A percentile compares a stretch with the other conserved stretches of the same genome.
These are phyloP conservation scores for Trametes punicea DNA, from an alignment of 768 basidiomycete genomes.

Conservation along the genomic window DNA sequence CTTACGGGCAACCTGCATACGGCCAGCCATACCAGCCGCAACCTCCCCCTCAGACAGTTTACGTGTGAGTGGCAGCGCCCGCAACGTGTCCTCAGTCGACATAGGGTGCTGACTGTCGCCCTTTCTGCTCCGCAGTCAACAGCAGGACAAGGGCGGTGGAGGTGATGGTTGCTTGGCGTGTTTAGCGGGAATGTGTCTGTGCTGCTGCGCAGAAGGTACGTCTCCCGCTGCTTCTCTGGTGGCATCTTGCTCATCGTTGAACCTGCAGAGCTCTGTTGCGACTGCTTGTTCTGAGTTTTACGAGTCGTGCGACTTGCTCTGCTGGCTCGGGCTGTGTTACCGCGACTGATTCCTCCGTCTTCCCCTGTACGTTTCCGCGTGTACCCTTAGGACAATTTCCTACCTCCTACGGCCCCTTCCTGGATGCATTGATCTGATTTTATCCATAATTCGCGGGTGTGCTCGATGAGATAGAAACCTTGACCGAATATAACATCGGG, in stretches of 20 bases:
- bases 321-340: slow-evolving; percentile 6
- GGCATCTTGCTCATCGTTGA: not conserved
- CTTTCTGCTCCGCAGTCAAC: slow-evolving; percentile 40
- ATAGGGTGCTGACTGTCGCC: too few relatives aligned
- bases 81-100: too few relatives aligned
- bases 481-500: not conserved
- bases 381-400: slow-evolving; percentile 15
- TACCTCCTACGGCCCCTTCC: not conserved
- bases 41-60: slow-evolving; percentile 75
- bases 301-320: slow-evolving; percentile 8
- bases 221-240: not conserved
- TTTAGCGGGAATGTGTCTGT: slow-evolving; percentile 58
- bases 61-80: slow-evolving; percentile 55
- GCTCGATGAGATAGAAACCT: not conserved
- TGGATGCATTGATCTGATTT: not conserved
- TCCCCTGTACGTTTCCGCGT: slow-evolving; percentile 8
- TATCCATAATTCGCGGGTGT: not conserved
- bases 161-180: slow-evolving; percentile 59
- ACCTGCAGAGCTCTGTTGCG: slow-evolving; percentile 59
- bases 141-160: slow-evolving; percentile 48
- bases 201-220: slow-evolving; percentile 75
- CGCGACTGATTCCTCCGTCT: slow-evolving; percentile 5
- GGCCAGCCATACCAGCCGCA: slow-evolving; percentile 48
- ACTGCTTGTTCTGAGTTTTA: slow-evolving; percentile 58
- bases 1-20: slow-evolving; percentile 32